phyloP scores from a whole-genome alignment of 345 rosid species.

The Cochlearia excelsa region DNA sequence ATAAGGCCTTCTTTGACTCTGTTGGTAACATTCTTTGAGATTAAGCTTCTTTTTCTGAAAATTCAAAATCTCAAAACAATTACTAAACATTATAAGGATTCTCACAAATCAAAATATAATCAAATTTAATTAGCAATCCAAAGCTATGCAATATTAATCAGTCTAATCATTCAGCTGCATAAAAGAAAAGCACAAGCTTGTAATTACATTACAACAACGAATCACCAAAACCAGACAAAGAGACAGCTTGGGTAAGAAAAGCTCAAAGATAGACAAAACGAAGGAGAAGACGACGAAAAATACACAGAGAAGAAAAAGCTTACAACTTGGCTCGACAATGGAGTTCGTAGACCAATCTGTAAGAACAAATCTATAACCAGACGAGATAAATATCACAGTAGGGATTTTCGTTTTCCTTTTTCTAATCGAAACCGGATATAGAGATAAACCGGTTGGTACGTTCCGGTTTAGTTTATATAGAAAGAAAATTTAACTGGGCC shows the following conservation, averaged over 20 bases:
- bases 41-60: constrained; percentile 31
- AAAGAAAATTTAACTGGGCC: constrained; percentile 9
- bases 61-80: background rate
- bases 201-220: background rate
- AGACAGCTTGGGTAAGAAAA: background rate
- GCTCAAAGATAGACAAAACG: background rate
- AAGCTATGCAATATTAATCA: constrained; percentile 11
- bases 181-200: background rate
- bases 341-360: constrained; percentile 11
- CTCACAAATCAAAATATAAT: background rate
- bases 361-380: constrained; percentile 25
- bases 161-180: background rate
- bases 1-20: constrained; percentile 51
- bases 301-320: constrained; percentile 24
- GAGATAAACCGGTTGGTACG: background rate
- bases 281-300: no score
- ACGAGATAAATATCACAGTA: constrained; percentile 13
- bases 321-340: constrained; percentile 17
- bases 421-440: background rate
- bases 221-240: constrained; percentile 13
- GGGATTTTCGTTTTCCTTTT: constrained; percentile 32
- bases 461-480: background rate
- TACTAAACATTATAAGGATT: background rate
- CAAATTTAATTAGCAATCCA: background rate
- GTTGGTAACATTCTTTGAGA: constrained; percentile 50